Evolutionary conservation across 768 basidiomycete species (phyloP), one percentile per base, ranked within the genome.

Genomic region (Pulveroboletus sp.): DNA sequence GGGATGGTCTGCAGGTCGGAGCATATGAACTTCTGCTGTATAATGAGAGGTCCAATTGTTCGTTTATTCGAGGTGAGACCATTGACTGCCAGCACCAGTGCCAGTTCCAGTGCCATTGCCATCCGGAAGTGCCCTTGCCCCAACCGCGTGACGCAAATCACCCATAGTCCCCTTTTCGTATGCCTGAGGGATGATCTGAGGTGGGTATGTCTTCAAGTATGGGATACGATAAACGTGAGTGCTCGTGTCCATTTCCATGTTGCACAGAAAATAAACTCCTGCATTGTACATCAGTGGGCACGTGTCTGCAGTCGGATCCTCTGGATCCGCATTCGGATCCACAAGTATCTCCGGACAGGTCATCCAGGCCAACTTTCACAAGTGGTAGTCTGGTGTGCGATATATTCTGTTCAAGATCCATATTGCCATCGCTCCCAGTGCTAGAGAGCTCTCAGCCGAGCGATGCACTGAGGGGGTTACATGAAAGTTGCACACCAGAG

Each of bases 351-450:
- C 27, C 2, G 49, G 32, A 44, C 41, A 43, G 1, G 49, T 38
- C 24, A 43, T 8, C 21, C 29, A 14, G 3, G 49, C 49, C 3
- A 54, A 14, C 0, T 2, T 7, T 6, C 3, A 9, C 2, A 32
- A 10, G 3, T 6, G 16, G 16, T 34, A 17, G 10, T 10, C 32
- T 9, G 45, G 49, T 2, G 37, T 53, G 4, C 32, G n/a, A 9
- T 54, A 38, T 0, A 19, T 19, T 0, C 45, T 45, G 12, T 54
- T 51, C 0, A 54, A 6, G 5, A 54, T 51, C 53, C 53, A 54
- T 0, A 54, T 44, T 2, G 1, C 9, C 6, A 51, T 43, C 2
- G 45, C 53, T 12, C 33, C 45, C 7, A 54, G 38, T 11, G 45
- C 49, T 2, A 54, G 38, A 4, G 25, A 2, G 29, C 27, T 47